These are phyloP conservation scores for Cunninghamia lanceolata DNA, from an alignment of 75 land plant species.

Conservation along the genomic window DNA sequence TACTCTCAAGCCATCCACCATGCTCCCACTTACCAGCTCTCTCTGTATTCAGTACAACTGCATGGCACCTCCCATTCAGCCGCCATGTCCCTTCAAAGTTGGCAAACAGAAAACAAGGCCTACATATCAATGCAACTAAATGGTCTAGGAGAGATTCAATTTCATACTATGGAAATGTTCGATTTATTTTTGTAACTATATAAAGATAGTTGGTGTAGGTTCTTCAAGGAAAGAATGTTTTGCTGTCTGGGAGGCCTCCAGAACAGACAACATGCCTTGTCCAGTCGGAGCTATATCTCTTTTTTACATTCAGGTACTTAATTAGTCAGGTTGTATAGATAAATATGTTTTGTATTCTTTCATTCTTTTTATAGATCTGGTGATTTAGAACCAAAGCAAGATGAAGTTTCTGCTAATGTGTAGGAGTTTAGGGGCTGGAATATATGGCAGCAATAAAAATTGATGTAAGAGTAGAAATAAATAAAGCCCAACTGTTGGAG, in stretches of 20 bases:
- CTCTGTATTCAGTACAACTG: conserved; percentile 81
- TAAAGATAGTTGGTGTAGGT: neutral
- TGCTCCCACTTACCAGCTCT: conserved; percentile 53
- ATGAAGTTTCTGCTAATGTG: neutral
- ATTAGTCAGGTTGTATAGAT: neutral
- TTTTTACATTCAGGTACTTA: neutral
- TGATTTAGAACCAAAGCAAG: neutral
- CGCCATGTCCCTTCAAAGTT: conserved; percentile 63
- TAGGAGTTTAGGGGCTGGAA: neutral
- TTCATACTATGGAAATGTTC: neutral
- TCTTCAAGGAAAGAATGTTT: neutral
- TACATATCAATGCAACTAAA: conserved; percentile 39
- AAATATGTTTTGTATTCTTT: neutral
- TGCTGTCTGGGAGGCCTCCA: neutral
- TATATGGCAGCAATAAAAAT: neutral
- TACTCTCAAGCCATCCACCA: conserved; percentile 35
- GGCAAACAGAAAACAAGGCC: conserved; percentile 66
- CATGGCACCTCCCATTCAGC: conserved; percentile 57
- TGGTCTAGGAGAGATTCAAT: neutral
- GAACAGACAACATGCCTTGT: neutral
- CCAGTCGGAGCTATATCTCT: neutral
- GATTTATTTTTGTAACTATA: neutral
- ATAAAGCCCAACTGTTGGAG: neutral
- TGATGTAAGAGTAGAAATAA: neutral
- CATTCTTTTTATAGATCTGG: neutral